Percentiles rank a stretch among this genome's conserved stretches.
Conservation (phyloP, 371 early-diverging fungal genomes). For the Mucor circinelloides region DNA sequence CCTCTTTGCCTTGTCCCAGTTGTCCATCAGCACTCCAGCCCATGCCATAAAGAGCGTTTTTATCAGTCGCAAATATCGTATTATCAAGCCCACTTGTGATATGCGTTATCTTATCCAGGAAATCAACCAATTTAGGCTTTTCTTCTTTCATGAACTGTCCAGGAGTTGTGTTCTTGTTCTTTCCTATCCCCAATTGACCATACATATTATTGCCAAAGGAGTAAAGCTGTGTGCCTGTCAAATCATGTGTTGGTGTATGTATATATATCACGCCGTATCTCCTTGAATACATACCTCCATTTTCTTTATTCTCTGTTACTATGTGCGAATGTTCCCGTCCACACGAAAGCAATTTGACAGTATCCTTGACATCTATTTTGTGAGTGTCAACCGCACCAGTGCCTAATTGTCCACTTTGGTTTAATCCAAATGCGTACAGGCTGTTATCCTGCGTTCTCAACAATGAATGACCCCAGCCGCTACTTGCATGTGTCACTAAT, state of each 20-base stretch:
- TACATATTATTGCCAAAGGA: conserved; percentile 73
- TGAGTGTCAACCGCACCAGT: not conserved
- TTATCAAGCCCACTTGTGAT: conserved; percentile 80
- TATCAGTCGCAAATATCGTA: conserved; percentile 63
- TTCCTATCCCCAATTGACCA: conserved; percentile 65
- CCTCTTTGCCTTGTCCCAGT: conserved; percentile 65
- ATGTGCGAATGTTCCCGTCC: conserved; percentile 69
- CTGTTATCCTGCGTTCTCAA: conserved; percentile 20
- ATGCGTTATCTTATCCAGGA: conserved; percentile 39
- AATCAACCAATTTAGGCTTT: conserved; percentile 20
- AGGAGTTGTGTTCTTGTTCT: conserved; percentile 34
- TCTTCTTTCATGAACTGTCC: conserved; percentile 30
- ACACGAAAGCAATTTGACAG: conserved; percentile 29
- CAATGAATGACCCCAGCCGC: conserved; percentile 54
- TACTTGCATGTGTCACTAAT: conserved; percentile 32
- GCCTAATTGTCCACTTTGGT: conserved; percentile 46
- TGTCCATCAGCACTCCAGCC: conserved; percentile 88
- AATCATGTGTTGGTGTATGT: not conserved
- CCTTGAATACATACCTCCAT: not conserved
- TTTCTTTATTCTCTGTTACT: conserved; percentile 31
- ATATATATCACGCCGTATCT: not conserved
- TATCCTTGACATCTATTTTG: not conserved
- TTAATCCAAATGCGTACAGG: conserved; percentile 46
- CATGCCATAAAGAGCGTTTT: conserved; percentile 61
- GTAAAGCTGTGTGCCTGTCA: conserved; percentile 39